A percentile compares a stretch with the other conserved stretches of the same genome.
Conservation (phyloP, 2,329 filamentous ascomycete genomes). For the Botrytis fragariae region DNA sequence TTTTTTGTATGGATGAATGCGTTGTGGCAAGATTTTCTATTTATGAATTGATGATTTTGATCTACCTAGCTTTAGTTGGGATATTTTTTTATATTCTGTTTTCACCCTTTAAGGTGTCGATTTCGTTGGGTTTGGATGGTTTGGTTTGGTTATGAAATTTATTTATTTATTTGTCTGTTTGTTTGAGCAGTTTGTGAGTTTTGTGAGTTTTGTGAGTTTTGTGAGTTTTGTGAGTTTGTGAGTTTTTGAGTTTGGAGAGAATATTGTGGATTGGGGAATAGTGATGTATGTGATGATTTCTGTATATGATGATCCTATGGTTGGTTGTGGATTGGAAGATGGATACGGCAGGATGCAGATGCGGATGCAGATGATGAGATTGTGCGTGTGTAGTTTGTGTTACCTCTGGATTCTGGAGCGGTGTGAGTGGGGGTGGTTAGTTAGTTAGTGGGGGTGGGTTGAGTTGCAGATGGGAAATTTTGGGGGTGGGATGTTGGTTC, state of each 20-base stretch:
- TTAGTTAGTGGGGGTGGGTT: not conserved
- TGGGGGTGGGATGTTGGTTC: not conserved
- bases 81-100: not conserved
- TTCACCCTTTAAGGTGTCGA: not conserved
- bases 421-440: not conserved
- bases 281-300: not conserved
- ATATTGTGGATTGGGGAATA: not conserved
- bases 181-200: not conserved
- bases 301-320: not conserved
- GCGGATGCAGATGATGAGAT: not conserved
- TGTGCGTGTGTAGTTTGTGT: not conserved
- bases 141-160: not conserved
- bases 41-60: constrained; percentile 12
- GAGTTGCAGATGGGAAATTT: not conserved
- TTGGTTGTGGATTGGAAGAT: constrained; percentile 3
- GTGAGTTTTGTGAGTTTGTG: not conserved
- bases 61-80: not conserved
- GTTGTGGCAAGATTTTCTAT: not conserved
- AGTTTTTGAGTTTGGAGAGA: not conserved
- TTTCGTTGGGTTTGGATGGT: not conserved
- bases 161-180: not conserved
- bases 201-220: not conserved
- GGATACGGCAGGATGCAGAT: not conserved
- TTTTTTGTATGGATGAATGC: not conserved
- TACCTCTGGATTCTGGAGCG: not conserved